Conservation (phyloP, 2,329 filamentous ascomycete genomes). For the Ascochyta viciae-villosae region DNA sequence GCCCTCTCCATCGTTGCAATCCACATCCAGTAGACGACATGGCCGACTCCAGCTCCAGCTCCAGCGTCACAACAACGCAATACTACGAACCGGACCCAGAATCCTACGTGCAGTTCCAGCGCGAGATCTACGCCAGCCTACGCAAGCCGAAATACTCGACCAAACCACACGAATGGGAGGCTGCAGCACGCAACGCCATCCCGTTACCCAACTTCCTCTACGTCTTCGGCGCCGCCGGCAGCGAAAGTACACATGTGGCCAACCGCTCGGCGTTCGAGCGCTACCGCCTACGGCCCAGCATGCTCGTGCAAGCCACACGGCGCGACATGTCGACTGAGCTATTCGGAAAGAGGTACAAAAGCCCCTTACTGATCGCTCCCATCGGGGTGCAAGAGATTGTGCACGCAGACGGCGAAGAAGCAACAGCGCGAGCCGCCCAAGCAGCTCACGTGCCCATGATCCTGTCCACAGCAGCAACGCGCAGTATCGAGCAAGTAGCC, state of each 20-base stretch:
- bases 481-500: conserved; percentile 71
- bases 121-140: conserved; percentile 49
- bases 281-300: conserved; percentile 50
- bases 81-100: conserved; percentile 48
- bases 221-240: conserved; percentile 49
- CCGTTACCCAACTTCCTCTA: conserved; percentile 51
- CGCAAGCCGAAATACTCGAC: conserved; percentile 50
- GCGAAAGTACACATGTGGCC: conserved; percentile 44
- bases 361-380: conserved; percentile 69
- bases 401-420: conserved; percentile 70
- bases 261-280: conserved; percentile 50
- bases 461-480: conserved; percentile 69
- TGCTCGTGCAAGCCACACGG: conserved; percentile 50
- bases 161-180: conserved; percentile 51
- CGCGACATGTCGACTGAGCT: conserved; percentile 38
- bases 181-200: conserved; percentile 41
- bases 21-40: background rate
- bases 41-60: background rate
- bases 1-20: background rate
- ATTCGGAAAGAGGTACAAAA: conserved; percentile 55
- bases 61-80: conserved; percentile 8
- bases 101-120: conserved; percentile 41
- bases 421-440: conserved; percentile 67
- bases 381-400: conserved; percentile 74
- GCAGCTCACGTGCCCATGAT: conserved; percentile 70